These are phyloP conservation scores for Debaryomycetaceae sp. DNA, from an alignment of 1,139 yeast species.

Conservation along the genomic window DNA sequence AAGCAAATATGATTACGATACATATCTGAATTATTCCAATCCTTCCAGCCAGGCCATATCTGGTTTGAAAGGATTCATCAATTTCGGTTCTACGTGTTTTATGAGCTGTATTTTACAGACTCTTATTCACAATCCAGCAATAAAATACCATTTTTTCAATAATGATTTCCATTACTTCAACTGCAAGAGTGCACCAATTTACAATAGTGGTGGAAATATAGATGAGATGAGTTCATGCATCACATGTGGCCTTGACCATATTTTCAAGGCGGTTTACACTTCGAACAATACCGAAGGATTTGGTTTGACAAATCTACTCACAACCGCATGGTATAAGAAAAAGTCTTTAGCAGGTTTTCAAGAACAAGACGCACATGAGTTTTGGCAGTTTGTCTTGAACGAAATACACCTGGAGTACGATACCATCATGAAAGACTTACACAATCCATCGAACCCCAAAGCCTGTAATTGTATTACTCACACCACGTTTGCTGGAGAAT, in stretches of 20 bases:
- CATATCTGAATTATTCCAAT: conserved; percentile 20
- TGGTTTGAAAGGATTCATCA: conserved; percentile 84
- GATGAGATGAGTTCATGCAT: conserved; percentile 56
- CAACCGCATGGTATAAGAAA: conserved; percentile 82
- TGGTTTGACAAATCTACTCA: conserved; percentile 70
- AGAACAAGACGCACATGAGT: conserved; percentile 98
- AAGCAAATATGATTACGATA: conserved; percentile 18
- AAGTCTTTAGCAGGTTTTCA: conserved; percentile 88
- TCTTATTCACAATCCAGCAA: conserved; percentile 80
- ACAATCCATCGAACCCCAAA: conserved; percentile 9
- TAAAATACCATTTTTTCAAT: conserved; percentile 71
- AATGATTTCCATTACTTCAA: conserved; percentile 53
- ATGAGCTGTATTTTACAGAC: conserved; percentile 90
- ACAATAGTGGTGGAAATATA: conserved; percentile 21
- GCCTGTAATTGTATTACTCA: conserved; percentile 79
- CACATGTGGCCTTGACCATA: conserved; percentile 78
- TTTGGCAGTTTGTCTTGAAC: conserved; percentile 85
- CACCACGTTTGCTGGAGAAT: conserved; percentile 97
- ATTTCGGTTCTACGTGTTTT: conserved; percentile 95
- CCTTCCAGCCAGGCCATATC: conserved; percentile 63
- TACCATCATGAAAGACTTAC: conserved; percentile 17
- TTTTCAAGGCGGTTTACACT: conserved; percentile 65
- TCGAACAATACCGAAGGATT: conserved; percentile 57
- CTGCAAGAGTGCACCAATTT: conserved; percentile 26
- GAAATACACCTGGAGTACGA: conserved; percentile 66